A percentile compares a stretch with the other conserved stretches of the same genome.
These are phyloP conservation scores for Aspergillus fischeri DNA, from an alignment of 2,329 filamentous ascomycete genomes.

Conservation along the genomic window DNA sequence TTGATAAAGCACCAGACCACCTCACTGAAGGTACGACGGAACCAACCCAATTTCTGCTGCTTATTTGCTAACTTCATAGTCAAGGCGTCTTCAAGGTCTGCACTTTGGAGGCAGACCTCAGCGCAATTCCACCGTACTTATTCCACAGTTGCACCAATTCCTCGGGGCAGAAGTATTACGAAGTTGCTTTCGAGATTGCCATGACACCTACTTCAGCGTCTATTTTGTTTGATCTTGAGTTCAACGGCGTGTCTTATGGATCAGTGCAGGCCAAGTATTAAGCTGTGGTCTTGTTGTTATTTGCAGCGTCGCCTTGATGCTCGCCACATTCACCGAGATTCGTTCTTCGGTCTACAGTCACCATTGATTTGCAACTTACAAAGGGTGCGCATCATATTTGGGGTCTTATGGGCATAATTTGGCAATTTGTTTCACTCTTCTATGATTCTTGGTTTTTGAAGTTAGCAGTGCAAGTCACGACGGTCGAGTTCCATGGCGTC, in stretches of 20 bases:
- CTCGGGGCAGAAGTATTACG: conserved; percentile 11
- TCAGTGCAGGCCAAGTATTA: conserved; percentile 18
- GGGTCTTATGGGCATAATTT: too few species aligned
- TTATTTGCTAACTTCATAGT: neutral
- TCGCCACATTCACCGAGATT: neutral
- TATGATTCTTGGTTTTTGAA: too few species aligned
- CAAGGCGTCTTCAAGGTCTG: conserved; percentile 15
- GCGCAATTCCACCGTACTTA: conserved; percentile 14
- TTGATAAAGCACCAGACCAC: conserved; percentile 1
- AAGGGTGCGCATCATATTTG: too few species aligned
- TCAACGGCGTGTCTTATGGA: conserved; percentile 23
- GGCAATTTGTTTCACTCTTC: too few species aligned
- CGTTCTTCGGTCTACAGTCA: neutral
- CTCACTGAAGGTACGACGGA: neutral
- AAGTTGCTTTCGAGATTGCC: conserved; percentile 4
- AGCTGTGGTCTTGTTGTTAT: neutral
- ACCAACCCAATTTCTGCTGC: accelerated
- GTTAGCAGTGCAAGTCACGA: too few species aligned
- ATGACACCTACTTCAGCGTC: conserved; percentile 21
- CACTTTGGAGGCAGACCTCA: conserved; percentile 16
- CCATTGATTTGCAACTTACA: too few species aligned
- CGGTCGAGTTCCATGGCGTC: too few species aligned
- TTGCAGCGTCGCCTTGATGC: too few species aligned
- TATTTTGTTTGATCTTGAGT: conserved; percentile 21
- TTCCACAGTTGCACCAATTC: conserved; percentile 16